Conservation (phyloP, 2,329 filamentous ascomycete species). For the Claviceps maximensis region DNA sequence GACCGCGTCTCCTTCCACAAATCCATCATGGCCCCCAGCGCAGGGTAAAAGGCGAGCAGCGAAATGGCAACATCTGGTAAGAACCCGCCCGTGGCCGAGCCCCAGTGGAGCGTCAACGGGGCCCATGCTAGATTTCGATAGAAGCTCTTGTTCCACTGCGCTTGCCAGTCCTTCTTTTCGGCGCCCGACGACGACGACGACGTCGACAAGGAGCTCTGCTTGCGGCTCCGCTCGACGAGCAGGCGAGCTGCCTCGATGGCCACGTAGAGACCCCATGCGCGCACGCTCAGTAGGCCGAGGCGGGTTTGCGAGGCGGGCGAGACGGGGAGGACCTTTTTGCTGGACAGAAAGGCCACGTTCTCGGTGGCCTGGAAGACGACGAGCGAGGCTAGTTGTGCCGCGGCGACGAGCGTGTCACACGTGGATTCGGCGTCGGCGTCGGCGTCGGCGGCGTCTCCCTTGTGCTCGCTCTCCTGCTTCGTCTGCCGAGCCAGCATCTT, state of each 20-base stretch:
- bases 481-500: conserved; percentile 21
- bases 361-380: conserved; percentile 66
- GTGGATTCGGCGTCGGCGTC: conserved; percentile 16
- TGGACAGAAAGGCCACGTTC: conserved; percentile 66
- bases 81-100: conserved; percentile 45
- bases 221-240: conserved; percentile 29
- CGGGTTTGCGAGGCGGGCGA: conserved; percentile 40
- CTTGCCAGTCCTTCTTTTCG: conserved; percentile 28
- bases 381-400: conserved; percentile 55
- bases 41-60: conserved; percentile 31
- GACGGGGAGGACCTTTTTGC: conserved; percentile 56
- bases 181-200: too few relatives aligned
- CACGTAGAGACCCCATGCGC: conserved; percentile 72
- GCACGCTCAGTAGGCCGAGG: conserved; percentile 58
- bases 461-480: conserved; percentile 13
- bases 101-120: conserved; percentile 76
- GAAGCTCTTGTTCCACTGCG: conserved; percentile 51
- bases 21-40: conserved; percentile 30
- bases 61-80: conserved; percentile 28
- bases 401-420: conserved; percentile 40
- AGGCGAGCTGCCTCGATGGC: conserved; percentile 61
- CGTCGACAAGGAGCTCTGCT: conserved; percentile 13
- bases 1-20: conserved; percentile 27
- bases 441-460: conserved; percentile 16
- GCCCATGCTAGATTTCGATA: conserved; percentile 63